A percentile compares a stretch with the other conserved stretches of the same genome.
Evolutionary conservation across 306 rosid genomes (phyloP).

Genomic region (Prunus padus): DNA sequence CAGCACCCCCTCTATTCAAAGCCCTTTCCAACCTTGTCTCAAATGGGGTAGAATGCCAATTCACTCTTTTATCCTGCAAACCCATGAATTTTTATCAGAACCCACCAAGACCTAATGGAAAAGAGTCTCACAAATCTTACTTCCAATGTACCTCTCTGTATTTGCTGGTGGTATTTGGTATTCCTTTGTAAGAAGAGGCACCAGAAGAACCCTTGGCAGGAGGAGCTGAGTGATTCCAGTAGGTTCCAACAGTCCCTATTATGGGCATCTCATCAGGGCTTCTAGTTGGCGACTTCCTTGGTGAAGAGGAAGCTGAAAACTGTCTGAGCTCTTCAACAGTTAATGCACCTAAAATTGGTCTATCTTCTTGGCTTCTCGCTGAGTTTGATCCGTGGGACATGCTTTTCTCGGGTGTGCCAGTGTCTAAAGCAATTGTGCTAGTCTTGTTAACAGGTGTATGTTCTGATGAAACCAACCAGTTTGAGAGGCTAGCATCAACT

Average conservation of each 20-base stretch:
- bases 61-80: constrained; percentile 80
- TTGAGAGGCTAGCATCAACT: constrained; percentile 90
- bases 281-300: constrained; percentile 64
- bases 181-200: constrained; percentile 67
- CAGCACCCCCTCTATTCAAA: constrained; percentile 55
- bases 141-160: constrained; percentile 73
- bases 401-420: constrained; percentile 46
- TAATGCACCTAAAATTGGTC: constrained; percentile 87
- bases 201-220: constrained; percentile 44
- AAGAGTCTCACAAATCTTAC: constrained; percentile 29
- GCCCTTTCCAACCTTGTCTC: constrained; percentile 86
- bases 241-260: constrained; percentile 77
- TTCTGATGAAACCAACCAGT: constrained; percentile 72
- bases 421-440: constrained; percentile 13
- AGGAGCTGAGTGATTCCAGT: constrained; percentile 45
- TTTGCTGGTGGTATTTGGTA: constrained; percentile 86
- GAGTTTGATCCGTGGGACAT: constrained; percentile 61
- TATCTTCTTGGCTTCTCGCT: constrained; percentile 57
- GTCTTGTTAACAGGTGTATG: constrained; percentile 44
- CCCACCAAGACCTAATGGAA: constrained; percentile 21
- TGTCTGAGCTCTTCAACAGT: constrained; percentile 78
- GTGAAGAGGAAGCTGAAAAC: constrained; percentile 64
- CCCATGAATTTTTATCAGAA: constrained; percentile 43
- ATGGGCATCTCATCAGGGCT: constrained; percentile 78
- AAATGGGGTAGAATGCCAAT: constrained; percentile 84